Evolutionary conservation across 2,329 filamentous ascomycete genomes (phyloP).

Genomic region (Aspergillus sp.): DNA sequence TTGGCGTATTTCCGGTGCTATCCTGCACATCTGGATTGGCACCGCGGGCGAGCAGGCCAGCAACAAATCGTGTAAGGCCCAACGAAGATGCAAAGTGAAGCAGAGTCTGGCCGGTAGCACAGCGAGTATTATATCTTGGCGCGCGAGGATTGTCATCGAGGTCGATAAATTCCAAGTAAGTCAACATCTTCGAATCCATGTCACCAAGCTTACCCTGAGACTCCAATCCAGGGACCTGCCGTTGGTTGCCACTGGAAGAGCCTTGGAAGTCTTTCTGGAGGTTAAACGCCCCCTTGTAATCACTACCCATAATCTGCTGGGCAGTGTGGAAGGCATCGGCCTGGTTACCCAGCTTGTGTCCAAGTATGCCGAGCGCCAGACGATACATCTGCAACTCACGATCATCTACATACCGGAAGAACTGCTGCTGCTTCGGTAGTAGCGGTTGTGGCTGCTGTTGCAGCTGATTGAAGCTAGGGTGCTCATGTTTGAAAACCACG

Average conservation of each 20-base stretch:
- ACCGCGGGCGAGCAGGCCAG: slow-evolving; percentile 73
- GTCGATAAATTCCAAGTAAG: slow-evolving; percentile 75
- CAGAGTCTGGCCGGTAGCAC: slow-evolving; percentile 72
- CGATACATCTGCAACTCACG: slow-evolving; percentile 49
- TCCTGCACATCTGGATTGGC: slow-evolving; percentile 74
- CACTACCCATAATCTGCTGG: slow-evolving; percentile 49
- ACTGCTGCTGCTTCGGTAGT: slow-evolving; percentile 50
- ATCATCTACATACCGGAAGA: slow-evolving; percentile 68
- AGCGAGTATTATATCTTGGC: slow-evolving; percentile 65
- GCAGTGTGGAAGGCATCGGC: slow-evolving; percentile 50
- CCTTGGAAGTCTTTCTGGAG: slow-evolving; percentile 43
- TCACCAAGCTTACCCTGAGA: slow-evolving; percentile 48
- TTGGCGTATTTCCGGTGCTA: slow-evolving; percentile 75
- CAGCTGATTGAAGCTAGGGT: slow-evolving; percentile 49
- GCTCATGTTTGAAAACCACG: slow-evolving; percentile 65
- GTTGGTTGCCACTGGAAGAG: slow-evolving; percentile 46
- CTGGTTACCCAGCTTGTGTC: slow-evolving; percentile 47
- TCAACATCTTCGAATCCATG: slow-evolving; percentile 68
- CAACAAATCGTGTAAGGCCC: slow-evolving; percentile 73
- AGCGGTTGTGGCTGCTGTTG: slow-evolving; percentile 45
- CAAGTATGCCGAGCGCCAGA: slow-evolving; percentile 45
- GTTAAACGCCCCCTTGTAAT: slow-evolving; percentile 49
- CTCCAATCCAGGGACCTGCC: slow-evolving; percentile 45
- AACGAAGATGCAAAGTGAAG: slow-evolving; percentile 76
- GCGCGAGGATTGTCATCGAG: slow-evolving; percentile 70